Base-by-base conservation (phyloP, 768 basidiomycete genomes). In the Tephrocybe sp. region DNA sequence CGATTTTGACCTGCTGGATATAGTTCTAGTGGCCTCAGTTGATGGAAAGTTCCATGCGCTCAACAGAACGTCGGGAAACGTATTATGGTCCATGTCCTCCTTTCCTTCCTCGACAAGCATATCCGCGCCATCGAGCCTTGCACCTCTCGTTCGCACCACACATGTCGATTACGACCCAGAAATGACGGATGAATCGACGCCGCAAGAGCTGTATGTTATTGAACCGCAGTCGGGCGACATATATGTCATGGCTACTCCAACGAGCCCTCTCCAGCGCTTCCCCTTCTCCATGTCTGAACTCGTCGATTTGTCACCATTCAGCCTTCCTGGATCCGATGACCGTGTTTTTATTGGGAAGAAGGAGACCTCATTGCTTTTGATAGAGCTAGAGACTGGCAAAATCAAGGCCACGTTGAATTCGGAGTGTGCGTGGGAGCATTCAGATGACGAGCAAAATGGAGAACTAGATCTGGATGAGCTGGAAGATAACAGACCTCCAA, bases 21-120 rank as follows among this genome's bases (percentile, higher is more conserved):
- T 90, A 48, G 88, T 97, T 23, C 81, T 99, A 15, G 80, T 96
- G 10, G 91, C 94, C 1, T 93, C 93, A 6, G 85, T 99, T 23
- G 95, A 98, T 69, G 96, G 96, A 21, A 92, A 86, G 51, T 85
- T 99, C 28, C 95, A 98, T 73, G 97, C 93, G 0, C 76, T 98
- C 57, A 93, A 96, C 63, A 76, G 96, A 54, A 85, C 87, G 0
- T 86, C 87, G 0, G 96, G 96, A 0, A 79, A 80, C 14, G 75
- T 81, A 8, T 73, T 94, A 0, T 99, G 96, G 96, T 93, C 92
- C 30, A 89, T 94, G 85, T 80, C 85, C 7, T 80, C 85, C 14
- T 77, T 78, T 41, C 68, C 81, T 34, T 64, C 75, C 44, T 62
- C 69, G 11, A 69, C 66, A 28, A 67, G 66, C 33, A 61, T 68